A percentile compares a stretch with the other conserved stretches of the same genome.
Evolutionary conservation across 441 rosid species (phyloP).

Genomic region (Bocquillonia castaneifolia): DNA sequence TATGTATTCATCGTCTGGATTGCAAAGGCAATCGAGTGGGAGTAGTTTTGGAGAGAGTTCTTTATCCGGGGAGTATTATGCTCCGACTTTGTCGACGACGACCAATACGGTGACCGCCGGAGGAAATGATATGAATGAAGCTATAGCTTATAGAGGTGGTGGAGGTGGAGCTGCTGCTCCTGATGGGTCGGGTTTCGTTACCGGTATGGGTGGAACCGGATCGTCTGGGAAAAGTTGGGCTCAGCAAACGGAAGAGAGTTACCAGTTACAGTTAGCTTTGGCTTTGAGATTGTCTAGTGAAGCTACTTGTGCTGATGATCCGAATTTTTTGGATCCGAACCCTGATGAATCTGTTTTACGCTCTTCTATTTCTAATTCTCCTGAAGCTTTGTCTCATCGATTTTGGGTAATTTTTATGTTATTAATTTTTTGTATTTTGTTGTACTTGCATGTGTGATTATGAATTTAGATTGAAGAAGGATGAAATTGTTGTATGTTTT

Average conservation of each 20-base stretch:
- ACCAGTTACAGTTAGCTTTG: conserved; percentile 94
- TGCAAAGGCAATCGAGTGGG: conserved; percentile 95
- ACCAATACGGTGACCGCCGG: conserved; percentile 25
- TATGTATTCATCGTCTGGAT: conserved; percentile 45
- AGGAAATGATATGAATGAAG: conserved; percentile 52
- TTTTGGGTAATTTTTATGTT: conserved; percentile 61
- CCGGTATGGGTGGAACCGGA: conserved; percentile 23
- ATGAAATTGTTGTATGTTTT: neutral
- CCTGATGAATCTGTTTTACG: conserved; percentile 60
- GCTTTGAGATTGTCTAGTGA: conserved; percentile 80
- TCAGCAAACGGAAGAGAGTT: conserved; percentile 98
- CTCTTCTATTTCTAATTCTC: conserved; percentile 47
- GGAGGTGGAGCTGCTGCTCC: conserved; percentile 34
- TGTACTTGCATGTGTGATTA: neutral
- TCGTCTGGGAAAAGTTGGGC: conserved; percentile 93
- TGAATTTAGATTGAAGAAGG: neutral
- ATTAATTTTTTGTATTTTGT: neutral
- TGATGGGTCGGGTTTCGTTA: conserved; percentile 26
- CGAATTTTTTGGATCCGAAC: conserved; percentile 78
- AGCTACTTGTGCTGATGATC: conserved; percentile 90
- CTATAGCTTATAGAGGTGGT: conserved; percentile 26
- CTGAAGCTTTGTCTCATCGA: conserved; percentile 78
- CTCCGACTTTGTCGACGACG: conserved; percentile 48
- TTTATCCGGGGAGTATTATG: conserved; percentile 76
- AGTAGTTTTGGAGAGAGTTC: conserved; percentile 97